Conservation (phyloP, 176 grass and related monocot species). For the Ensete glaucum region DNA sequence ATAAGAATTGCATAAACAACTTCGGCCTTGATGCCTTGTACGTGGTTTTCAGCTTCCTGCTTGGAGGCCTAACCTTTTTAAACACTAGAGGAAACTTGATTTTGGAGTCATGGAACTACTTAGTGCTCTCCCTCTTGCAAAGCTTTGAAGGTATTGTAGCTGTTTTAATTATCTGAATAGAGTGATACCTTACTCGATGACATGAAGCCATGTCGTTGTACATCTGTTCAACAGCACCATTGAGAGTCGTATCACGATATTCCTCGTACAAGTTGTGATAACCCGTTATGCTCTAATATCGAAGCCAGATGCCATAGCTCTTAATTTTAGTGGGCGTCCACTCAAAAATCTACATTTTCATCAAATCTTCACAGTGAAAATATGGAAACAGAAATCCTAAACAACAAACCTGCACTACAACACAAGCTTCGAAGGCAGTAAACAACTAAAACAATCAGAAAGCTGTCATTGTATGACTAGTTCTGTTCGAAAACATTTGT, state of each 20-base stretch:
- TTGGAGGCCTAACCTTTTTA: conserved; percentile 60
- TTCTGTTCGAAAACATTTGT: no score
- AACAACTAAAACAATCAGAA: no score
- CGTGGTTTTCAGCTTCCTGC: conserved; percentile 73
- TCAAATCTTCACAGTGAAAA: not conserved
- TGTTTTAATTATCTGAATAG: conserved; percentile 81
- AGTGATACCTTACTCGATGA: conserved; percentile 58
- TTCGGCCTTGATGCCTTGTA: conserved; percentile 67
- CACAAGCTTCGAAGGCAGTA: not conserved
- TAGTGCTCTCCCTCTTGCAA: conserved; percentile 77
- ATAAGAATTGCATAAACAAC: conserved; percentile 46
- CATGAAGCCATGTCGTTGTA: conserved; percentile 84
- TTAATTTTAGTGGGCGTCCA: conserved; percentile 65
- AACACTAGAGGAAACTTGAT: conserved; percentile 83
- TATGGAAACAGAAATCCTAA: not conserved
- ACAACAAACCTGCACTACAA: not conserved
- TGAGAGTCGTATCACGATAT: conserved; percentile 61
- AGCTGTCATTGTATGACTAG: no score
- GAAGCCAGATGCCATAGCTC: conserved; percentile 84
- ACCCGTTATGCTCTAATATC: conserved; percentile 77
- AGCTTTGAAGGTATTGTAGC: conserved; percentile 46
- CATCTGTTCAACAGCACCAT: conserved; percentile 84
- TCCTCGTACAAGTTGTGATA: conserved; percentile 98
- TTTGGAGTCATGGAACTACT: conserved; percentile 71
- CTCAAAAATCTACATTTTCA: conserved; percentile 50